Evolutionary conservation across 257 asterid genomes (phyloP).

Genomic region (Mentha longifolia): DNA sequence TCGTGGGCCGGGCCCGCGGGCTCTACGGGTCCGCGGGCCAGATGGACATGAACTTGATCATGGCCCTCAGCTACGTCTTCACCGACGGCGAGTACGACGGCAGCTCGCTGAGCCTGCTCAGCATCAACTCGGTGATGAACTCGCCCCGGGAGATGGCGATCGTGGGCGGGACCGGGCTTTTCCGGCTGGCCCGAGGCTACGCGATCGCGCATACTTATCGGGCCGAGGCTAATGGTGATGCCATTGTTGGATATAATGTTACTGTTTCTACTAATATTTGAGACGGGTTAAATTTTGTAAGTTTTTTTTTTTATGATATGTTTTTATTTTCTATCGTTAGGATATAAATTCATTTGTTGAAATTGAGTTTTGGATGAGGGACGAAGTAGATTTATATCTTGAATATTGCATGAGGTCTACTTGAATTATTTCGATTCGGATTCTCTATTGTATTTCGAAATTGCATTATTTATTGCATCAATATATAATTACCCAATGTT

Average conservation of each 20-base stretch:
- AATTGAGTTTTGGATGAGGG: too few species aligned
- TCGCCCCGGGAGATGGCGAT: slow-evolving; percentile 79
- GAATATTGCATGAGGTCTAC: too few species aligned
- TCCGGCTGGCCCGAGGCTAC: slow-evolving; percentile 76
- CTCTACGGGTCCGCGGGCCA: slow-evolving; percentile 74
- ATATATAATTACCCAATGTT: too few species aligned
- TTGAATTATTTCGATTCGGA: too few species aligned
- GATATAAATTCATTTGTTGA: too few species aligned
- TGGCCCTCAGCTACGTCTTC: slow-evolving; percentile 67
- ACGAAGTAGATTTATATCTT: too few species aligned
- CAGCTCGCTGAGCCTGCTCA: slow-evolving; percentile 72
- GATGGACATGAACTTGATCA: slow-evolving; percentile 57
- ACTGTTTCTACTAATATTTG: slow-evolving; percentile 47
- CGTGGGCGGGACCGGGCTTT: slow-evolving; percentile 88
- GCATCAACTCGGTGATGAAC: slow-evolving; percentile 49
- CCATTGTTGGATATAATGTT: slow-evolving; percentile 72
- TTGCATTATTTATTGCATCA: too few species aligned
- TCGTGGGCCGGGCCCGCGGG: slow-evolving; percentile 79
- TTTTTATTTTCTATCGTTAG: too few species aligned
- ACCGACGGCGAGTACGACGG: slow-evolving; percentile 65
- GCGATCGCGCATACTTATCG: slow-evolving; percentile 63
- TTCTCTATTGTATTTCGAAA: too few species aligned
- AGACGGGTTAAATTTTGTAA: neutral
- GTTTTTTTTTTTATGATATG: neutral
- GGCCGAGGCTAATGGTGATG: slow-evolving; percentile 53